Percentiles rank a stretch among this genome's conserved stretches.
Evolutionary conservation across 176 grass and related monocot species (phyloP).

Genomic region (Phoenix dactylifera): DNA sequence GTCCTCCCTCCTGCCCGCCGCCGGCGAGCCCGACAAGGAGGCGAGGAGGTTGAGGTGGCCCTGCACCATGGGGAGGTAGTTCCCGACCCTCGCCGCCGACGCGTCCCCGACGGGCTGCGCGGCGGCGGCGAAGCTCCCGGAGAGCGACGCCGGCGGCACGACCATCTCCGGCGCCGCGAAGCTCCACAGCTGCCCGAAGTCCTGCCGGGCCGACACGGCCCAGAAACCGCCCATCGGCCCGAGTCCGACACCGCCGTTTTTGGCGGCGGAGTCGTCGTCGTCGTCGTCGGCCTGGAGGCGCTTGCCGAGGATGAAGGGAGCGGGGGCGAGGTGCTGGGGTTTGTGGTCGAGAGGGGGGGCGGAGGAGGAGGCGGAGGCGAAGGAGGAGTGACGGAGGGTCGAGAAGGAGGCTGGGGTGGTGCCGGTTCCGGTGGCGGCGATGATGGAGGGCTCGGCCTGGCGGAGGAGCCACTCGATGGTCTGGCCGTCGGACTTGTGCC

Average conservation of each 20-base stretch:
- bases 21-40: slow-evolving; percentile 49
- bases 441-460: slow-evolving; percentile 88
- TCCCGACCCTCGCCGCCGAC: slow-evolving; percentile 74
- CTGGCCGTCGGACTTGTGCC: slow-evolving; percentile 92
- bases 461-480: slow-evolving; percentile 97
- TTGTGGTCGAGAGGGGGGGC: neutral
- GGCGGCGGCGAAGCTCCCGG: slow-evolving; percentile 8
- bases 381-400: slow-evolving; percentile 40
- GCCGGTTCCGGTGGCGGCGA: slow-evolving; percentile 77
- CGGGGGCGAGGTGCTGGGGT: slow-evolving; percentile 2
- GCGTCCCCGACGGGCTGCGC: slow-evolving; percentile 47
- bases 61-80: slow-evolving; percentile 79
- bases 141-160: slow-evolving; percentile 7
- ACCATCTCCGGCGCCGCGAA: slow-evolving; percentile 71
- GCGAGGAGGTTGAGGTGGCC: slow-evolving; percentile 91
- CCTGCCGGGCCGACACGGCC: slow-evolving; percentile 52
- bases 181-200: slow-evolving; percentile 81
- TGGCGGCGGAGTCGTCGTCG: neutral
- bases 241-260: neutral
- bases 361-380: neutral
- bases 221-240: slow-evolving; percentile 42
- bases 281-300: slow-evolving; percentile 30
- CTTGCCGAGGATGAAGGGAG: slow-evolving; percentile 82
- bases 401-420: slow-evolving; percentile 77
- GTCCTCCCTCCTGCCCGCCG: slow-evolving; percentile 33